These are phyloP conservation scores for Picea abies DNA, from an alignment of 83 land plant genomes.

Conservation along the genomic window DNA sequence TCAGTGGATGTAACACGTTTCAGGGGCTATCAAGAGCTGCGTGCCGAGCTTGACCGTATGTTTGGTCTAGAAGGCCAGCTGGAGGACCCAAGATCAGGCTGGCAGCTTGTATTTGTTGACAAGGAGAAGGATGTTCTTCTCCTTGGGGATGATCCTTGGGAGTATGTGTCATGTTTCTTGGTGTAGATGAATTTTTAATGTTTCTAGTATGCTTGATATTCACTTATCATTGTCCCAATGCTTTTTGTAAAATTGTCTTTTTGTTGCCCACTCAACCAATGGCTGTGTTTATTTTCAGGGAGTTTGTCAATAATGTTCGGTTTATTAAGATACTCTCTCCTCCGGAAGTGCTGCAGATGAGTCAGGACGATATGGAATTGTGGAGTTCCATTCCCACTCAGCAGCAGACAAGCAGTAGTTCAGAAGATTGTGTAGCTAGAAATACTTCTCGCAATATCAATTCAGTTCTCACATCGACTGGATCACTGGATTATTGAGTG, in stretches of 20 bases:
- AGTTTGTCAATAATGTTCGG: constrained; percentile 14
- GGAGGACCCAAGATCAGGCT: constrained; percentile 85
- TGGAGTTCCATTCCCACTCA: not conserved
- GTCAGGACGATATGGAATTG: constrained; percentile 16
- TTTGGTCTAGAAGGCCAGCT: constrained; percentile 61
- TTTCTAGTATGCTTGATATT: not conserved
- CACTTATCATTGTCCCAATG: not conserved
- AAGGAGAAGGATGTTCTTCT: constrained; percentile 87
- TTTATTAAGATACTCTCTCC: constrained; percentile 21
- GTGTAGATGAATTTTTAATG: too few relatives aligned
- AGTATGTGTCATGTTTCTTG: not conserved
- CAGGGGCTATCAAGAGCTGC: constrained; percentile 66
- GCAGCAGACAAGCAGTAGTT: constrained; percentile 4
- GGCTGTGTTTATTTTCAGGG: constrained; percentile 9
- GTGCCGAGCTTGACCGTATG: constrained; percentile 59
- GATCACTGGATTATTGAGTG: constrained; percentile 8
- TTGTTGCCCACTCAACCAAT: not conserved
- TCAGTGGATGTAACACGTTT: constrained; percentile 64
- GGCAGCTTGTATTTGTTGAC: constrained; percentile 80
- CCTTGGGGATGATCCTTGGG: constrained; percentile 89
- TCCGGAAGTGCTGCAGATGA: constrained; percentile 20
- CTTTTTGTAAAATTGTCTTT: not conserved
- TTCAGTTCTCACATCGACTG: constrained; percentile 2
- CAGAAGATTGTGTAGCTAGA: constrained; percentile 13
- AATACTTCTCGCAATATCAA: not conserved